phyloP scores from a whole-genome alignment of 2,329 filamentous ascomycete species.

The Phialophora chinensis region DNA sequence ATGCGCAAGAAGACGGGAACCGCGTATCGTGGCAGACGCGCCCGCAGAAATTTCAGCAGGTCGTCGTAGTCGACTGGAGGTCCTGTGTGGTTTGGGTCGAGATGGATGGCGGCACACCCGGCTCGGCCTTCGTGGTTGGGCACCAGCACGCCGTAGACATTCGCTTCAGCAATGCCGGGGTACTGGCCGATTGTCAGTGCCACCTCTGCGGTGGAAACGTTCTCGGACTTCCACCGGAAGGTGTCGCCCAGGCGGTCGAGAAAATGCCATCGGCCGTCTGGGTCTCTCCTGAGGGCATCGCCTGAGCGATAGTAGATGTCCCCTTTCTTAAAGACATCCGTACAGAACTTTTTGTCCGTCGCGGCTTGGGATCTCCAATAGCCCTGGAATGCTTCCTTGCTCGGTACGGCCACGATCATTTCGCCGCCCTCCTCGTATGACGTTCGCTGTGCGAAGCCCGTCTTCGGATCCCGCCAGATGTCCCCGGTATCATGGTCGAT shows the following conservation, averaged over 20 bases:
- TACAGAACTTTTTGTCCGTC: constrained; percentile 74
- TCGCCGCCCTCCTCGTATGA: constrained; percentile 75
- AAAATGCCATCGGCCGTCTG: constrained; percentile 76
- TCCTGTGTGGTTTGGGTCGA: constrained; percentile 52
- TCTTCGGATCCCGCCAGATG: constrained; percentile 68
- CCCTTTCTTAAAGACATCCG: constrained; percentile 73
- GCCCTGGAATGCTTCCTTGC: constrained; percentile 73
- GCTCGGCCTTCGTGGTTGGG: constrained; percentile 83
- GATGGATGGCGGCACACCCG: constrained; percentile 76
- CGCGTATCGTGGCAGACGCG: constrained; percentile 72
- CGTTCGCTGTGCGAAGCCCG: constrained; percentile 69
- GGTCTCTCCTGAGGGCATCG: constrained; percentile 76
- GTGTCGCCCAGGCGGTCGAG: constrained; percentile 68
- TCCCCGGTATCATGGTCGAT: constrained; percentile 72
- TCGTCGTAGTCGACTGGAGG: constrained; percentile 63
- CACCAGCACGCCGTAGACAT: constrained; percentile 82
- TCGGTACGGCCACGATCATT: constrained; percentile 71
- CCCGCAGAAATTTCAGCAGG: constrained; percentile 64
- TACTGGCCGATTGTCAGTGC: constrained; percentile 74
- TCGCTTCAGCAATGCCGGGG: constrained; percentile 73
- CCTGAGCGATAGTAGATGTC: constrained; percentile 85
- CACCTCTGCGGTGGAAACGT: constrained; percentile 82
- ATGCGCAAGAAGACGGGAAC: constrained; percentile 75
- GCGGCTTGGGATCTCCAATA: constrained; percentile 78
- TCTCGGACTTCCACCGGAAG: constrained; percentile 72